These are phyloP conservation scores for Patellifolia procumbens DNA, from an alignment of 179 eudicot species.

Conservation along the genomic window DNA sequence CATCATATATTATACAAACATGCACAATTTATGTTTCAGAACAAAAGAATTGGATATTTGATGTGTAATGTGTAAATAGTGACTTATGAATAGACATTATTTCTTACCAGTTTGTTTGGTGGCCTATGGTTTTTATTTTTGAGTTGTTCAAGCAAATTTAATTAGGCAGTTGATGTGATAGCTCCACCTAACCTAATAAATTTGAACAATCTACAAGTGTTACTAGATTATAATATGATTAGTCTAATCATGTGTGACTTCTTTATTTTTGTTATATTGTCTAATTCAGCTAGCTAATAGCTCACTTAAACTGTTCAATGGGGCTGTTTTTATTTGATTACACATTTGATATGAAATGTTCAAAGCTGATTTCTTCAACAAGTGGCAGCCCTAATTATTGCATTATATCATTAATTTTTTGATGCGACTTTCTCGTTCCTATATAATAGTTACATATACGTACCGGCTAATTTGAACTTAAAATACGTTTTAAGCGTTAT, in stretches of 20 bases:
- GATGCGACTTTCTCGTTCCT: neutral
- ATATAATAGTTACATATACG: neutral
- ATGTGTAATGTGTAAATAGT: neutral
- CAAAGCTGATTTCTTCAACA: neutral
- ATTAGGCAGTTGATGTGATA: slow-evolving; percentile 32
- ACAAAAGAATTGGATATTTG: neutral
- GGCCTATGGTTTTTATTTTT: slow-evolving; percentile 17
- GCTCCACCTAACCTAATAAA: slow-evolving; percentile 33
- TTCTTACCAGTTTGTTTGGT: slow-evolving; percentile 17
- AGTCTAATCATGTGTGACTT: slow-evolving; percentile 15
- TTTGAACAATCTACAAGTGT: slow-evolving; percentile 18
- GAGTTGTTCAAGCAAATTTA: slow-evolving; percentile 20
- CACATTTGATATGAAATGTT: slow-evolving; percentile 2
- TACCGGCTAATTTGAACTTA: too few species aligned
- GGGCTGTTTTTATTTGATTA: neutral
- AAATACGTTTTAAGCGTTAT: too few species aligned
- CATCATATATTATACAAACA: too few species aligned
- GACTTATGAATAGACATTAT: neutral
- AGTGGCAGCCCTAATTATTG: neutral
- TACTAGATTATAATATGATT: slow-evolving; percentile 14
- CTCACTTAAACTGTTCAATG: neutral
- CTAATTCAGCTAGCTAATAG: slow-evolving; percentile 2
- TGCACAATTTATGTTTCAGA: too few species aligned
- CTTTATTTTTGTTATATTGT: slow-evolving; percentile 11
- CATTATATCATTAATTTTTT: neutral